Evolutionary conservation across 768 basidiomycete species (phyloP).

Genomic region (Russula earlei): DNA sequence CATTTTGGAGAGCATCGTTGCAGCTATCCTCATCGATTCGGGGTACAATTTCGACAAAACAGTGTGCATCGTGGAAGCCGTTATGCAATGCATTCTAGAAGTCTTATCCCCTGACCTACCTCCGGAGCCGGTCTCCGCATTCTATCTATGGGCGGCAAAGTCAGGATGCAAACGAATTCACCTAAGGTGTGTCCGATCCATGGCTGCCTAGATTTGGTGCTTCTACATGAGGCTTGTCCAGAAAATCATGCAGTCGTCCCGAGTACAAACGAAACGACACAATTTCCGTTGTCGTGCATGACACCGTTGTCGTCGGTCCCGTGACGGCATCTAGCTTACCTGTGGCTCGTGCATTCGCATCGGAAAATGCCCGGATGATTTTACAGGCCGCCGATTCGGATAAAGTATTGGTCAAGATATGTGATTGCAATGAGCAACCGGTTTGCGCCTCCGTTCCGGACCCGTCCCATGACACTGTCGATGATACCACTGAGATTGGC

Average conservation of each 20-base stretch:
- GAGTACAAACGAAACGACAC: slow-evolving; percentile 40
- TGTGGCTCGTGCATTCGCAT: slow-evolving; percentile 59
- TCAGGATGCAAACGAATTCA: slow-evolving; percentile 45
- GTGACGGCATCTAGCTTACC: slow-evolving; percentile 46
- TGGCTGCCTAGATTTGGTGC: slow-evolving; percentile 11
- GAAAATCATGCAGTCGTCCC: slow-evolving; percentile 37
- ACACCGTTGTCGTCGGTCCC: slow-evolving; percentile 45
- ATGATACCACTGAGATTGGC: slow-evolving; percentile 43
- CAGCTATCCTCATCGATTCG: slow-evolving; percentile 75
- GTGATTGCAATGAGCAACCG: slow-evolving; percentile 29
- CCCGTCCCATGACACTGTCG: slow-evolving; percentile 15
- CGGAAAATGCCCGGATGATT: slow-evolving; percentile 49
- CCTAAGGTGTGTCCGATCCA: slow-evolving; percentile 31
- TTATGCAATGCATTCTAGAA: slow-evolving; percentile 60
- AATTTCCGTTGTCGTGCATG: slow-evolving; percentile 53
- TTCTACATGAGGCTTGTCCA: slow-evolving; percentile 21
- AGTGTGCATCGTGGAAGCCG: slow-evolving; percentile 45
- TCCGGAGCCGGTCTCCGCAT: slow-evolving; percentile 62
- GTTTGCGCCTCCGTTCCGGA: slow-evolving; percentile 14
- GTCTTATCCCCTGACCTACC: slow-evolving; percentile 49
- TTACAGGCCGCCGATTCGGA: slow-evolving; percentile 41
- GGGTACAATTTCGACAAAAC: slow-evolving; percentile 65
- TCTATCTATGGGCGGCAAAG: slow-evolving; percentile 57
- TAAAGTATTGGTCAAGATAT: slow-evolving; percentile 35
- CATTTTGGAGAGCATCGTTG: slow-evolving; percentile 75